Evolutionary conservation across 306 rosid genomes (phyloP), one percentile per base, ranked within the genome.

Genomic region (Cicer chorassanicum): DNA sequence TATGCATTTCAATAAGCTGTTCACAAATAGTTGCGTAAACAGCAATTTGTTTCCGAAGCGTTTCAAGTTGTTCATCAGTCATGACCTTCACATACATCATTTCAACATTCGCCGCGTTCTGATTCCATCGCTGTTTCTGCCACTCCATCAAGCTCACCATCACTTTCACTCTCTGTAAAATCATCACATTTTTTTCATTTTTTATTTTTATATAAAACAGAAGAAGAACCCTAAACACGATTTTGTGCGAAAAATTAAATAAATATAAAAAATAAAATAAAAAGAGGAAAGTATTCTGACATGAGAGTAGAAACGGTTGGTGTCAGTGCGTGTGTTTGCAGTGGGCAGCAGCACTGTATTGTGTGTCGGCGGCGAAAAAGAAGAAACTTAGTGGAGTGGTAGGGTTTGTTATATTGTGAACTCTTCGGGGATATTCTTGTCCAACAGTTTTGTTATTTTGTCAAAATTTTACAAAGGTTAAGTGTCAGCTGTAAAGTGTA

Each of bases 1-100:
- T 90, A 80, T 90, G 95, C 86, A 83, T 86, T 77, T 90, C 85
- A 43, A 89, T 80, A 8, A 93, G 93, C 46, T 82, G 87, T 59
- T 93, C 95, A n/a, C 93, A 93, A 59, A 93, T 86, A 60, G 87
- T 41, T 34, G 90, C 84, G 64, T 90, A 93, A 63, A 79, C 87
- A 0, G 98, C 89, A 18, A 93, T 93, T 71, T 93, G 98, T 79
- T 89, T 93, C 53, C 96, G 82, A 1, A 93, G 87, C 43, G 95
- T 93, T 70, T 90, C 93, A 80, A 93, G 70, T 71, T 93, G 98
- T 65, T 89, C 93, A 49, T 93, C 93, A 1, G 96, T 93, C 96
- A 93, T 90, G 34, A 89, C 94, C 49, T 88, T 90, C 68, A 84
- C 89, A 70, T 83, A 86, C 84, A 82, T 57, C 56, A 77, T 82